phyloP scores from a whole-genome alignment of 2,329 filamentous ascomycete species.

The Stagonosporopsis vannaccii region DNA sequence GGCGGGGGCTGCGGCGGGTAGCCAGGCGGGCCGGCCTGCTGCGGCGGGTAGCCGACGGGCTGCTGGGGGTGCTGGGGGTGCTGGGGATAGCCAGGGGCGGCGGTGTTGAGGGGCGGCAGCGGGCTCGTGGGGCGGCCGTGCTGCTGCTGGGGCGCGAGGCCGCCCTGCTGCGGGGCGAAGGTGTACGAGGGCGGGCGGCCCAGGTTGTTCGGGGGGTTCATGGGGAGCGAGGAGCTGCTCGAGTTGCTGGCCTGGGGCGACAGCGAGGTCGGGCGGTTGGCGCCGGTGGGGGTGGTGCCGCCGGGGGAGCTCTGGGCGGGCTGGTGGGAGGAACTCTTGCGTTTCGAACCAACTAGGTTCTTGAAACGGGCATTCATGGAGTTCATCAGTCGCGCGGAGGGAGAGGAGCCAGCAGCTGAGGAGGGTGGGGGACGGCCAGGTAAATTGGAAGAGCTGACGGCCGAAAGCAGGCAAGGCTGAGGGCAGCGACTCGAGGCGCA shows the following conservation, averaged over 20 bases:
- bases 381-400: slow-evolving; percentile 65
- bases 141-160: slow-evolving; percentile 44
- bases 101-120: slow-evolving; percentile 64
- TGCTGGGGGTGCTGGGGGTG: slow-evolving; percentile 51
- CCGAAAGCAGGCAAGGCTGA: slow-evolving; percentile 19
- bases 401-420: slow-evolving; percentile 25
- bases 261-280: slow-evolving; percentile 49
- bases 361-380: slow-evolving; percentile 82
- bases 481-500: slow-evolving; percentile 9
- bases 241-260: slow-evolving; percentile 50
- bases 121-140: slow-evolving; percentile 61
- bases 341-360: slow-evolving; percentile 82
- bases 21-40: slow-evolving; percentile 44
- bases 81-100: slow-evolving; percentile 53
- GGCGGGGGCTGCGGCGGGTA: slow-evolving; percentile 39
- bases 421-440: slow-evolving; percentile 36
- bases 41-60: slow-evolving; percentile 50
- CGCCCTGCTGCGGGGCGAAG: slow-evolving; percentile 54
- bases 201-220: slow-evolving; percentile 62
- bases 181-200: slow-evolving; percentile 71
- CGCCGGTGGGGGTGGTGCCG: slow-evolving; percentile 48
- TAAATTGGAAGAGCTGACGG: slow-evolving; percentile 43
- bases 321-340: slow-evolving; percentile 68
- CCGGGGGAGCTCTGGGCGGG: slow-evolving; percentile 43
- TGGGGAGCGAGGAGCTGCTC: slow-evolving; percentile 54